A percentile compares a stretch with the other conserved stretches of the same genome.
phyloP scores from a whole-genome alignment of 1,284 basidiomycete genomes.

The Sporisorium exsertum region DNA sequence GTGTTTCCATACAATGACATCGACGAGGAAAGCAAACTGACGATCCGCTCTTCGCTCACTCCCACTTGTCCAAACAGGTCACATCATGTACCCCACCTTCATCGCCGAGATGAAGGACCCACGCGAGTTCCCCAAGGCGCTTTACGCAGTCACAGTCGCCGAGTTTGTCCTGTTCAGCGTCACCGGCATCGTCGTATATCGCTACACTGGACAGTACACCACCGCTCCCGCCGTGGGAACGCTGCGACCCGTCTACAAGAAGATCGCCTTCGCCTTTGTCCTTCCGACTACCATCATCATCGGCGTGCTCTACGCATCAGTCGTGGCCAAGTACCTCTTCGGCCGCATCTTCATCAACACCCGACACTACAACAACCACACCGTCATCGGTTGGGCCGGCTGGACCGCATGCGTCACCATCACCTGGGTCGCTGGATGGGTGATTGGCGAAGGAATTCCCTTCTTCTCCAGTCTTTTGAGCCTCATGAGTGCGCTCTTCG shows the following conservation, averaged over 20 bases:
- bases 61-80: conserved; percentile 65
- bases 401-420: conserved; percentile 75
- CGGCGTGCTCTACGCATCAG: conserved; percentile 66
- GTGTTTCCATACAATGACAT: background rate
- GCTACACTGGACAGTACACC: conserved; percentile 71
- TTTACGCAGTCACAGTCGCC: conserved; percentile 72
- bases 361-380: conserved; percentile 72
- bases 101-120: conserved; percentile 76
- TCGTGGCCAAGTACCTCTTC: conserved; percentile 67
- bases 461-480: conserved; percentile 72
- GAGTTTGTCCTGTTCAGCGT: conserved; percentile 75
- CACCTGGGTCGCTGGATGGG: conserved; percentile 76
- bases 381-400: conserved; percentile 74
- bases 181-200: conserved; percentile 75
- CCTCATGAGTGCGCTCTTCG: conserved; percentile 70
- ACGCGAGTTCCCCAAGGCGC: conserved; percentile 76
- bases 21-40: background rate
- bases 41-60: background rate
- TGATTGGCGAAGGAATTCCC: conserved; percentile 74
- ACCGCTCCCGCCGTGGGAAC: conserved; percentile 60
- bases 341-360: conserved; percentile 60
- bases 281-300: conserved; percentile 68
- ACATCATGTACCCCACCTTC: conserved; percentile 73
- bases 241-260: conserved; percentile 54
- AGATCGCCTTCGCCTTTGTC: conserved; percentile 67